A percentile compares a stretch with the other conserved stretches of the same genome.
These are phyloP conservation scores for Punica granatum DNA, from an alignment of 345 rosid genomes.

Conservation along the genomic window DNA sequence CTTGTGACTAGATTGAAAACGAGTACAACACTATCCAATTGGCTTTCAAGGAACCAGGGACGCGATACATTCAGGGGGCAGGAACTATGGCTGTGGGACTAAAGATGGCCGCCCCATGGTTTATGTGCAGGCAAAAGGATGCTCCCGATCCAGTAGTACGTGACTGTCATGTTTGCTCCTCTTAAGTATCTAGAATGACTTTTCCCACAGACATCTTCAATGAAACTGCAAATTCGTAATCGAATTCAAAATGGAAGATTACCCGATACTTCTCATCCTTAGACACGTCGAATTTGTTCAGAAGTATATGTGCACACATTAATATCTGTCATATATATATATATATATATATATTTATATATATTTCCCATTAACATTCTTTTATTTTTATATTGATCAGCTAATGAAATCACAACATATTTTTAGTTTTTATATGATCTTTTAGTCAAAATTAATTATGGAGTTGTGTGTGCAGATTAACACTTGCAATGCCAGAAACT, in stretches of 20 bases:
- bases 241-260: not conserved
- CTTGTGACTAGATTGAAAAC: conserved; percentile 34
- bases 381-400: too few relatives aligned
- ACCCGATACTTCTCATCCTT: not conserved
- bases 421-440: too few relatives aligned
- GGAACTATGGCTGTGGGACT: conserved; percentile 33
- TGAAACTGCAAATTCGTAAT: not conserved
- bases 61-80: conserved; percentile 46
- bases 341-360: too few relatives aligned
- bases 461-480: conserved; percentile 28
- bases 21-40: conserved; percentile 37
- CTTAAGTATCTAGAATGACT: not conserved
- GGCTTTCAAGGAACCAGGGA: conserved; percentile 29
- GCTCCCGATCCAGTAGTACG: conserved; percentile 44
- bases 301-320: too few relatives aligned
- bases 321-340: too few relatives aligned
- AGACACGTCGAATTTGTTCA: too few relatives aligned
- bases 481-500: conserved; percentile 47
- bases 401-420: too few relatives aligned
- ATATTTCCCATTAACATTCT: too few relatives aligned
- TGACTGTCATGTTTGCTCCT: not conserved
- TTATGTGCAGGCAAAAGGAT: conserved; percentile 48
- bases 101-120: conserved; percentile 41
- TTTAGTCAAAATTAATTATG: too few relatives aligned
- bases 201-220: too few relatives aligned